These are phyloP conservation scores for Kazachstania bromeliacearum DNA, from an alignment of 805 yeast species.

Conservation along the genomic window DNA sequence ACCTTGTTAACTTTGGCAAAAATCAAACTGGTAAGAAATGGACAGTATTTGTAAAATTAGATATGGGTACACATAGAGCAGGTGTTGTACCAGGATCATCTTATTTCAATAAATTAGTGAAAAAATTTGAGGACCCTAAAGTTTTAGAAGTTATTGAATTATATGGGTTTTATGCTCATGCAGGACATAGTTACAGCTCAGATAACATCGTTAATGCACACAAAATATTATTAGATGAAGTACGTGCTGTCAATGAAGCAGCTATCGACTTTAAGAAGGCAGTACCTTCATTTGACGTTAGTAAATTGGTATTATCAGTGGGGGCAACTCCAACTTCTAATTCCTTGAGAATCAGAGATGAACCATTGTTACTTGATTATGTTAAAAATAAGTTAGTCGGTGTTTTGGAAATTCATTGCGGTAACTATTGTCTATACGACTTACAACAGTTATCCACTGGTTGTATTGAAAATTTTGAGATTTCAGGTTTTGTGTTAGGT, in stretches of 20 bases:
- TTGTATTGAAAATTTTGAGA: slow-evolving; percentile 36
- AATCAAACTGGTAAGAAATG: slow-evolving; percentile 30
- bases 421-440: slow-evolving; percentile 66
- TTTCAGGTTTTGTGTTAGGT: slow-evolving; percentile 47
- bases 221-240: slow-evolving; percentile 43
- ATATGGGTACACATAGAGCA: slow-evolving; percentile 66
- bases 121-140: slow-evolving; percentile 22
- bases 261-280: slow-evolving; percentile 26
- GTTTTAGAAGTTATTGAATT: slow-evolving; percentile 33
- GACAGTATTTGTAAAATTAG: slow-evolving; percentile 59
- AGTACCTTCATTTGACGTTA: slow-evolving; percentile 25
- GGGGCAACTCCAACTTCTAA: slow-evolving; percentile 82
- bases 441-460: slow-evolving; percentile 69
- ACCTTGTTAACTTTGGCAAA: slow-evolving; percentile 33
- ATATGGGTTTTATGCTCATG: slow-evolving; percentile 69
- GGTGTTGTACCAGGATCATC: slow-evolving; percentile 37
- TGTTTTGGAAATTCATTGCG: slow-evolving; percentile 66
- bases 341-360: slow-evolving; percentile 30
- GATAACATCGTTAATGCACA: slow-evolving; percentile 39
- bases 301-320: slow-evolving; percentile 47
- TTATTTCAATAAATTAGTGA: slow-evolving; percentile 32
- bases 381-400: slow-evolving; percentile 29
- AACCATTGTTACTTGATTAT: slow-evolving; percentile 6
- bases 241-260: slow-evolving; percentile 48
- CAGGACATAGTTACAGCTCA: slow-evolving; percentile 63